phyloP scores from a whole-genome alignment of 2,329 filamentous ascomycete species.

The Hypoxylon sp. region DNA sequence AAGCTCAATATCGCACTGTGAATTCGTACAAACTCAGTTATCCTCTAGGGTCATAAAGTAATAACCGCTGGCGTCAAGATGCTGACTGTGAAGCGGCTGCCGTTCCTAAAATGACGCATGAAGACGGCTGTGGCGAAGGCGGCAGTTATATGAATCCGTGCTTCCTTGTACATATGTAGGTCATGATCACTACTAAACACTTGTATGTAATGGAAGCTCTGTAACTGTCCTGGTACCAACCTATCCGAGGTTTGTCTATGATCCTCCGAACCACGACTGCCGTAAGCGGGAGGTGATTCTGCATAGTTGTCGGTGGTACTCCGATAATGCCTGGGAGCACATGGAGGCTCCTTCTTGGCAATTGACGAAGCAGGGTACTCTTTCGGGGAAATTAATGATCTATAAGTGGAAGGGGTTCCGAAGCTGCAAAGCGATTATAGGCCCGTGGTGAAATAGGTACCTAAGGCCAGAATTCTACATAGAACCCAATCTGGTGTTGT shows the following conservation, averaged over 20 bases:
- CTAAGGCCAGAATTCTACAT: neutral
- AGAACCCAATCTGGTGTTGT: neutral
- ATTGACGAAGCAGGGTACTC: constrained; percentile 9
- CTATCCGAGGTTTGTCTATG: constrained; percentile 14
- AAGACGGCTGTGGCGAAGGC: constrained; percentile 31
- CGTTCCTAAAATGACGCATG: constrained; percentile 18
- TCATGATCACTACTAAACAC: constrained; percentile 24
- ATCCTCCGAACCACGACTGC: constrained; percentile 26
- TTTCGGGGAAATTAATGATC: constrained; percentile 21
- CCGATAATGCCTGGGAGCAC: constrained; percentile 16
- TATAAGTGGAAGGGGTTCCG: constrained; percentile 1
- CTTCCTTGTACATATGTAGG: constrained; percentile 1
- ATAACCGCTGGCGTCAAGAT: constrained; percentile 3
- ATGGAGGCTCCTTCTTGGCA: constrained; percentile 26
- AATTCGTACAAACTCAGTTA: constrained; percentile 19
- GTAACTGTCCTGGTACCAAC: neutral
- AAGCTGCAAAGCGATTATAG: constrained; percentile 4
- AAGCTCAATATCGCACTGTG: constrained; percentile 16
- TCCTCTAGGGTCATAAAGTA: constrained; percentile 21
- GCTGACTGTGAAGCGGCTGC: constrained; percentile 4
- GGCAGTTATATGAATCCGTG: constrained; percentile 30
- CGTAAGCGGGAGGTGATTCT: constrained; percentile 23
- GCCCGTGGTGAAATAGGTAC: neutral
- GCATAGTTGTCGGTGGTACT: constrained; percentile 13
- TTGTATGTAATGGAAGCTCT: constrained; percentile 2